Base-by-base conservation (phyloP, 2,329 filamentous ascomycete species). In the Fusarium duplospermum region DNA sequence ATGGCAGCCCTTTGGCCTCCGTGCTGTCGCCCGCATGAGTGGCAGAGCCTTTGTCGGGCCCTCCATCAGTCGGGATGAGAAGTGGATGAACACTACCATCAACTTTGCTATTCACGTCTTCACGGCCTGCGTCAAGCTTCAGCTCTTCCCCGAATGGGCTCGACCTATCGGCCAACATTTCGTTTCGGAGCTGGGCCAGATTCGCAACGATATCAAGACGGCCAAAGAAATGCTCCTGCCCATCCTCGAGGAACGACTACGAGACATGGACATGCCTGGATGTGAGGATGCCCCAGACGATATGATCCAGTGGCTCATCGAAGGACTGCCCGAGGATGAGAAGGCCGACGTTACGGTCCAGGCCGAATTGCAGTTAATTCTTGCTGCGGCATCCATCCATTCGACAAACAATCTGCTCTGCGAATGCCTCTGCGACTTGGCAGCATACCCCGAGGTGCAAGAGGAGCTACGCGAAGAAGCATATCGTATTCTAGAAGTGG, bases 11-110 rank as follows among this genome's bases (percentile, higher is more conserved):
- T 86, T 89, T 66, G 81, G 88, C 50, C 82, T 90, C 3, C 83
- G 87, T 24, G 83, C 86, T 5, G 82, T 91, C 13, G 86, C 89
- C 8, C 86, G 88, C 2, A 75, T 91, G 24, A 89, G 87, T 29
- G 87, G 89, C 1, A 83, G 86, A 22, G 84, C 87, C 6, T 90
- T 90, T 70, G 85, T 90, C 8, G 89, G 89, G 2, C 75, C 84
- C 3, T 79, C 82, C 16, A 81, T 90, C 64, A 88, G 85, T 74
- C 87, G 88, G 20, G 81, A 86, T 45, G 85, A 89, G 72, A 82
- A 85, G 66, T 90, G 89, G 89, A 85, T 90, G 81, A 81, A 86
- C 57, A 86, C 86, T 22, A 84, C 83, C 79, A 82, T 88, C 79
- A 84, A 87, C 78, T 89, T 87, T 75, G 85, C 87, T 59, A 79